These are phyloP conservation scores for Ceratocystiopsis sp. DNA, from an alignment of 2,329 filamentous ascomycete species.

Conservation along the genomic window DNA sequence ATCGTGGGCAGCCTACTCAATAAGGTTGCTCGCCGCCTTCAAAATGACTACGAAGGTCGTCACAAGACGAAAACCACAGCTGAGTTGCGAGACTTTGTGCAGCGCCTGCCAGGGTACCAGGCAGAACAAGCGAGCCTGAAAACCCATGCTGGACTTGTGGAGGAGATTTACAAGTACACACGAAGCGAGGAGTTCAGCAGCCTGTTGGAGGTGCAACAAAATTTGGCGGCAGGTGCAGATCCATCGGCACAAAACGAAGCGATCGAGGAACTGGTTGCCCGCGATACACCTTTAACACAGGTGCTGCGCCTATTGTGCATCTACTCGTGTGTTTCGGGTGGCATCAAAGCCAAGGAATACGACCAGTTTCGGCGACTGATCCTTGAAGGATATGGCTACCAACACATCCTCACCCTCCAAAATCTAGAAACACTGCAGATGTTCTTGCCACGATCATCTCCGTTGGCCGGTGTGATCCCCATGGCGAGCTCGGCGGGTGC, in stretches of 20 bases:
- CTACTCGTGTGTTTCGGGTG: constrained; percentile 78
- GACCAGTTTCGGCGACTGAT: constrained; percentile 80
- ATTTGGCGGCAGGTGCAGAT: constrained; percentile 78
- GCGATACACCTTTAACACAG: constrained; percentile 63
- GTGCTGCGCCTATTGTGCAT: constrained; percentile 76
- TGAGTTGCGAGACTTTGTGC: constrained; percentile 89
- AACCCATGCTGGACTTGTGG: constrained; percentile 77
- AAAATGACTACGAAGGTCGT: constrained; percentile 72
- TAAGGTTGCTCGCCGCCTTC: constrained; percentile 73
- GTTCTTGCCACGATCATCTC: constrained; percentile 59
- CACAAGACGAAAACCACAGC: constrained; percentile 75
- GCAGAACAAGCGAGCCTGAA: constrained; percentile 87
- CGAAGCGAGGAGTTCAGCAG: constrained; percentile 78
- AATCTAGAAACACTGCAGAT: constrained; percentile 81
- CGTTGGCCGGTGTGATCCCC: constrained; percentile 65
- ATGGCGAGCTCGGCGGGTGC: constrained; percentile 41
- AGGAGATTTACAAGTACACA: constrained; percentile 90
- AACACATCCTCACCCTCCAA: constrained; percentile 79
- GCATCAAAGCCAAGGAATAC: constrained; percentile 73
- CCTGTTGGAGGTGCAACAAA: constrained; percentile 85
- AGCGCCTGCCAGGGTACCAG: constrained; percentile 79
- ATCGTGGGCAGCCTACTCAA: constrained; percentile 82
- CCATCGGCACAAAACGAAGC: constrained; percentile 76
- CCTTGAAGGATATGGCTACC: constrained; percentile 84
- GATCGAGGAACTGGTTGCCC: constrained; percentile 88